Evolutionary conservation across 1,284 basidiomycete species (phyloP).

Genomic region (Inonotus hispidus): DNA sequence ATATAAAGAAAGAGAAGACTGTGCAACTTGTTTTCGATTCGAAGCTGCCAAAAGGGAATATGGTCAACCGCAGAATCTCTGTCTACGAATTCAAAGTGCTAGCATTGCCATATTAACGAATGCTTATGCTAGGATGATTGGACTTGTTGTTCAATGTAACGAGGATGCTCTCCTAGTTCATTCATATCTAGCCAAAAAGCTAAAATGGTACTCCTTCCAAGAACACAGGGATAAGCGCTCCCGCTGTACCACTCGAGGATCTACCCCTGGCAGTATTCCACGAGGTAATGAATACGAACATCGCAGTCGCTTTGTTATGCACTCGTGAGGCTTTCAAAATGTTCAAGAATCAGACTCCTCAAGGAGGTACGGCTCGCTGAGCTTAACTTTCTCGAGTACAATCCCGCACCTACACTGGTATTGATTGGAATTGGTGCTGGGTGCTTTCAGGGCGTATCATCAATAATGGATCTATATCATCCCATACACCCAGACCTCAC

Average conservation of each 20-base stretch:
- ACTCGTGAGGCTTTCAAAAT: conserved; percentile 68
- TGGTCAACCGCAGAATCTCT: conserved; percentile 34
- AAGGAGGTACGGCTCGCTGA: conserved; percentile 46
- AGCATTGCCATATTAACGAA: background rate
- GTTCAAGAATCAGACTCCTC: conserved; percentile 70
- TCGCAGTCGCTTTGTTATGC: conserved; percentile 70
- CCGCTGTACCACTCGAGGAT: conserved; percentile 55
- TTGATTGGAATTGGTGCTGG: too few species aligned
- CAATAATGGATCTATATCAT: conserved; percentile 80
- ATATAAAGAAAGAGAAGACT: conserved; percentile 56
- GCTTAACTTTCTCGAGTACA: too few species aligned
- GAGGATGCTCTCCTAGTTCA: conserved; percentile 6
- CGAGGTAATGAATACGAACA: conserved; percentile 63
- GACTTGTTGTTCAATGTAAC: conserved; percentile 79
- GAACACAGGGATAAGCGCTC: conserved; percentile 61
- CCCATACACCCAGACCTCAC: conserved; percentile 66
- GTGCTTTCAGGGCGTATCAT: conserved; percentile 59
- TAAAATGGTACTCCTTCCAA: conserved; percentile 24
- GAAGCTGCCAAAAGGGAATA: conserved; percentile 47
- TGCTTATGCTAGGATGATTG: conserved; percentile 48
- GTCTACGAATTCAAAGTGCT: too few species aligned
- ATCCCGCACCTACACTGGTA: too few species aligned
- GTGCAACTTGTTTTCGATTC: conserved; percentile 63
- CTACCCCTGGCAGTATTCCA: conserved; percentile 57
- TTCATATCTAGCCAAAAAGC: background rate